Evolutionary conservation across 495 filamentous ascomycete species (phyloP).

Genomic region (Hypoxylon intermedium): DNA sequence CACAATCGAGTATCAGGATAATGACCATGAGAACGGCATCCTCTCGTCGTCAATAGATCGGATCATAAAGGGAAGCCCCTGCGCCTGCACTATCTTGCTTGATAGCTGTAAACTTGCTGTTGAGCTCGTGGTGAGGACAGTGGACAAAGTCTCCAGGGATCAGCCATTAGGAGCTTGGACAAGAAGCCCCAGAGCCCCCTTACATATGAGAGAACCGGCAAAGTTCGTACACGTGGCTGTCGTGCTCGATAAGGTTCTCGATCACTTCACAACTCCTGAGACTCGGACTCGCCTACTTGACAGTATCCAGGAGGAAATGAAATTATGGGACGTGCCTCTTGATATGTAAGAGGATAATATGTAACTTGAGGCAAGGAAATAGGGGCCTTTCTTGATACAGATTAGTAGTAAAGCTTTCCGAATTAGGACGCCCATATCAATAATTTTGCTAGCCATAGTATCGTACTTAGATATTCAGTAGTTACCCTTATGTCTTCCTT

Average conservation of each 20-base stretch:
- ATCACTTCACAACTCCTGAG: background rate
- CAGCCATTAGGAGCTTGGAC: background rate
- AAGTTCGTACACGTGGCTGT: background rate
- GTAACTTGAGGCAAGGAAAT: background rate
- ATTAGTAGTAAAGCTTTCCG: too few relatives aligned
- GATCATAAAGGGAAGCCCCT: background rate
- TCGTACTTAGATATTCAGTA: too few relatives aligned
- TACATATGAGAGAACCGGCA: background rate
- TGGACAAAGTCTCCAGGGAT: background rate
- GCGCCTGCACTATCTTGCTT: slow-evolving; percentile 1
- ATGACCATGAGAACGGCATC: background rate
- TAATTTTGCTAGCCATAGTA: too few relatives aligned
- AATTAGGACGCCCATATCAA: too few relatives aligned
- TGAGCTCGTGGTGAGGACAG: background rate
- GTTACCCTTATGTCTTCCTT: too few relatives aligned
- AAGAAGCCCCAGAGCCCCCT: background rate
- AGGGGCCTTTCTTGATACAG: background rate
- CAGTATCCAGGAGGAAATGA: background rate
- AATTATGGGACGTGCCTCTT: too few relatives aligned
- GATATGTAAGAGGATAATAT: background rate
- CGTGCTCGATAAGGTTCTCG: background rate
- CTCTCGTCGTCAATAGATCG: background rate
- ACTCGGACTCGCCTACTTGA: background rate
- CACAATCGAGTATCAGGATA: background rate
- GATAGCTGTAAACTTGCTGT: background rate